Conservation (phyloP, 768 basidiomycete genomes). For the Coprinellus aureogranulatus region DNA sequence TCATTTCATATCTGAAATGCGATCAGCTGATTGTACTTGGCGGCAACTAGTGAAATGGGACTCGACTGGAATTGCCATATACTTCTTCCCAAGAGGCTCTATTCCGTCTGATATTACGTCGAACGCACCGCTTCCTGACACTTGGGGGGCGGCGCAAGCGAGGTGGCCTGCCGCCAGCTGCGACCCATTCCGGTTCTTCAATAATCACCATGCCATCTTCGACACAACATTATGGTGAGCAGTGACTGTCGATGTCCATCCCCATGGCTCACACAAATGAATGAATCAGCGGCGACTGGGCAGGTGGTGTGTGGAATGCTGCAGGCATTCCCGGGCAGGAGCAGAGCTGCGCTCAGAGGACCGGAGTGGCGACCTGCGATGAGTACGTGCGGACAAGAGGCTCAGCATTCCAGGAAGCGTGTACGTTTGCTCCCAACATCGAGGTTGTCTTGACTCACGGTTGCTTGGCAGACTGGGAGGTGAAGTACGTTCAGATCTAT, state of each 20-base stretch:
- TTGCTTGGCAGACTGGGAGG: conserved; percentile 69
- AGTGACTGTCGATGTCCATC: not conserved
- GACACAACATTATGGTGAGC: conserved; percentile 79
- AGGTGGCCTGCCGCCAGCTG: conserved; percentile 75
- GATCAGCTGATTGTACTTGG: conserved; percentile 8
- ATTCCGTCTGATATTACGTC: conserved; percentile 76
- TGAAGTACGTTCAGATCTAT: conserved; percentile 72
- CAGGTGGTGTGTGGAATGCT: conserved; percentile 69
- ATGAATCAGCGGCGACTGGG: conserved; percentile 78
- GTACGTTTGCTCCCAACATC: conserved; percentile 44
- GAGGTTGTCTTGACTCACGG: not conserved
- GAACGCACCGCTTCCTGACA: conserved; percentile 69
- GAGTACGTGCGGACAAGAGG: conserved; percentile 76
- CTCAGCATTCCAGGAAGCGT: conserved; percentile 68
- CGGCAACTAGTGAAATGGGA: conserved; percentile 69
- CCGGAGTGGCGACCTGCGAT: conserved; percentile 78
- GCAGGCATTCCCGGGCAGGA: conserved; percentile 81
- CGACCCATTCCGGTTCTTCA: conserved; percentile 77
- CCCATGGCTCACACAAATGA: not conserved
- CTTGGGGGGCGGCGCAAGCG: conserved; percentile 78
- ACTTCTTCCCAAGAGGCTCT: conserved; percentile 73
- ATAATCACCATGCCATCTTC: conserved; percentile 73
- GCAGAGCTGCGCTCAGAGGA: conserved; percentile 79
- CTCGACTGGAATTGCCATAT: conserved; percentile 69
- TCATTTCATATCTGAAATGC: conserved; percentile 4